phyloP scores from a whole-genome alignment of 2,329 filamentous ascomycete genomes.

The Tolypocladium inflatum region DNA sequence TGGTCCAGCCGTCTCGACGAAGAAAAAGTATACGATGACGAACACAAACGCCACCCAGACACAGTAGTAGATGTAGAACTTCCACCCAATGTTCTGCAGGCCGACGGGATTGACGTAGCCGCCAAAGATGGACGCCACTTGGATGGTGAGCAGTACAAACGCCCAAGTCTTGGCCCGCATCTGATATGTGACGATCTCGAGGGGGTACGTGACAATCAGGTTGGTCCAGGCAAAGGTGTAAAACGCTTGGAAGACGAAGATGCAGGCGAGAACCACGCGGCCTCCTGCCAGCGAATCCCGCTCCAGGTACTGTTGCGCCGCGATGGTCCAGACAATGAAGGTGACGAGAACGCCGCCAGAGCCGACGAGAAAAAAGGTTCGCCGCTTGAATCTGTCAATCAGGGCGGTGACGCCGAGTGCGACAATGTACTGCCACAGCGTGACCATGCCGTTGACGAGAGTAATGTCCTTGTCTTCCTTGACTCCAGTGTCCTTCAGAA shows the following conservation, averaged over 20 bases:
- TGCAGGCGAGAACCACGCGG: constrained; percentile 27
- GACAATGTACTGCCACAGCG: constrained; percentile 32
- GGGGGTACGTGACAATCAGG: constrained; percentile 31
- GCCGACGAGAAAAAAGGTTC: constrained; percentile 27
- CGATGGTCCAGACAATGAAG: constrained; percentile 29
- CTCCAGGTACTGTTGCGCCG: constrained; percentile 26
- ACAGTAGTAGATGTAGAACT: constrained; percentile 31
- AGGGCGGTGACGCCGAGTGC: constrained; percentile 25
- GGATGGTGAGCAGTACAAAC: constrained; percentile 29
- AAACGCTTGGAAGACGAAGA: constrained; percentile 31
- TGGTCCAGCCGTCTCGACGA: constrained; percentile 26
- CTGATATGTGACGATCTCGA: constrained; percentile 30
- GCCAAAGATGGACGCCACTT: constrained; percentile 26
- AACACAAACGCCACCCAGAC: constrained; percentile 28
- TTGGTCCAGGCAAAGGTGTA: constrained; percentile 34
- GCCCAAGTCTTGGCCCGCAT: constrained; percentile 32
- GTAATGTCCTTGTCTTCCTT: constrained; percentile 27
- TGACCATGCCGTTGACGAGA: constrained; percentile 30
- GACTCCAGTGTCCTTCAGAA: constrained; percentile 28
- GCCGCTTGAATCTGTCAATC: constrained; percentile 25
- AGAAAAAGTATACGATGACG: constrained; percentile 28
- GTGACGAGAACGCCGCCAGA: constrained; percentile 27
- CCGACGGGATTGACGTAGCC: constrained; percentile 30
- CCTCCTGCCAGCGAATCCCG: constrained; percentile 18
- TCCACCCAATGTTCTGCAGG: constrained; percentile 27